Conservation (phyloP, 164 flowering plant genomes). For the Vitis cinerea region DNA sequence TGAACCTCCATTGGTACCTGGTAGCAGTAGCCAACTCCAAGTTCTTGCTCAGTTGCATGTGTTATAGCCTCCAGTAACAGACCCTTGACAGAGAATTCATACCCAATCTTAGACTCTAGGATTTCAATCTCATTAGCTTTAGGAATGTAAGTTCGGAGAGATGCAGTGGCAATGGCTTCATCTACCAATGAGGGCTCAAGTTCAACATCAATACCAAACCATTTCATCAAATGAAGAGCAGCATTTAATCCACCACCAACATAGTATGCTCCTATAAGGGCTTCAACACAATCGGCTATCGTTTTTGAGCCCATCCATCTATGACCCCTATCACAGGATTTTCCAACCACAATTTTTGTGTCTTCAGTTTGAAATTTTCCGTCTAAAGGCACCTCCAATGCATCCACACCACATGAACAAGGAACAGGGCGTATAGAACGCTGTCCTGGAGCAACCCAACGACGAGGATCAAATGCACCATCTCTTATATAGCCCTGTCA, state of each 20-base stretch:
- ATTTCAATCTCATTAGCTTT: constrained; percentile 38
- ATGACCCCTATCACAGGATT: constrained; percentile 80
- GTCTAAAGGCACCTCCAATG: constrained; percentile 72
- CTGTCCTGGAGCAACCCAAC: constrained; percentile 97
- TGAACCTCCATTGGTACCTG: constrained; percentile 45
- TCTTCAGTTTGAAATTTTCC: constrained; percentile 45
- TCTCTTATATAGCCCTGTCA: constrained; percentile 77
- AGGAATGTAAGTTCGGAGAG: constrained; percentile 41
- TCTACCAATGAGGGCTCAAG: constrained; percentile 43
- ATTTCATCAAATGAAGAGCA: constrained; percentile 70
- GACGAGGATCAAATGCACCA: constrained; percentile 82
- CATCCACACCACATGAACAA: constrained; percentile 69
- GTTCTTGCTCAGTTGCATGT: constrained; percentile 66
- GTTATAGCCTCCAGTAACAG: constrained; percentile 84
- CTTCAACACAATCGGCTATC: constrained; percentile 89
- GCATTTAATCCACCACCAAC: constrained; percentile 73
- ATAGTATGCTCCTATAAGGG: constrained; percentile 86
- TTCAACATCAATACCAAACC: constrained; percentile 69
- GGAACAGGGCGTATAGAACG: constrained; percentile 49
- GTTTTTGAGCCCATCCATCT: constrained; percentile 93
- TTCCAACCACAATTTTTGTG: constrained; percentile 51
- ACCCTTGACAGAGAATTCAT: constrained; percentile 61
- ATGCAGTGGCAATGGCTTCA: constrained; percentile 53
- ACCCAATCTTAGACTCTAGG: constrained; percentile 67
- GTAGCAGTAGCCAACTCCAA: constrained; percentile 61